Evolutionary conservation across 208 protist genomes (phyloP).

Genomic region (Perkinsela sp.): DNA sequence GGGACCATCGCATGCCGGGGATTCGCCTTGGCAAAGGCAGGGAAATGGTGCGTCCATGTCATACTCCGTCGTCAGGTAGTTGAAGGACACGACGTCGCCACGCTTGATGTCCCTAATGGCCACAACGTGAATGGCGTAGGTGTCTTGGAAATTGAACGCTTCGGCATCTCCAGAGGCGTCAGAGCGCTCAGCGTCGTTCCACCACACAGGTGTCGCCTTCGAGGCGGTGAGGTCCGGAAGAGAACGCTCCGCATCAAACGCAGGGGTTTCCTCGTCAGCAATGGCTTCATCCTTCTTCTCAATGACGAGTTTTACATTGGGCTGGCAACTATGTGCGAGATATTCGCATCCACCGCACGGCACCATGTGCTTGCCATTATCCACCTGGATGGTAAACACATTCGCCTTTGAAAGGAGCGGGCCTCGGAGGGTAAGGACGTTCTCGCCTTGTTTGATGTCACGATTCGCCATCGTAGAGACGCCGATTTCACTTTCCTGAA

Average conservation of each 20-base stretch:
- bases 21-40: slow-evolving; percentile 13
- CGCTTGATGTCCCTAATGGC: slow-evolving; percentile 19
- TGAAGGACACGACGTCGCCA: slow-evolving; percentile 34
- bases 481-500: background rate
- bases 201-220: background rate
- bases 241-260: background rate
- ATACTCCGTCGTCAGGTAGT: slow-evolving; percentile 61
- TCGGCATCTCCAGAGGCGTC: background rate
- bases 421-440: background rate
- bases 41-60: slow-evolving; percentile 40
- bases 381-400: slow-evolving; percentile 42
- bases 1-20: background rate
- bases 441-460: background rate
- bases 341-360: slow-evolving; percentile 35
- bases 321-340: slow-evolving; percentile 35
- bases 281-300: slow-evolving; percentile 5
- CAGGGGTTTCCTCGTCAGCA: background rate
- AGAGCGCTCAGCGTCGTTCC: background rate
- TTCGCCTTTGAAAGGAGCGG: slow-evolving; percentile 8
- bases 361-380: slow-evolving; percentile 22
- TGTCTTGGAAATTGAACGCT: slow-evolving; percentile 7
- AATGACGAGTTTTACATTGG: slow-evolving; percentile 38
- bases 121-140: slow-evolving; percentile 23
- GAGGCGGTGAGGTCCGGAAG: background rate
- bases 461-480: background rate